Evolutionary conservation across 192 early-diverging fungal species (phyloP), one percentile per base, ranked within the genome.

Genomic region (Umbelopsis vinacea): DNA sequence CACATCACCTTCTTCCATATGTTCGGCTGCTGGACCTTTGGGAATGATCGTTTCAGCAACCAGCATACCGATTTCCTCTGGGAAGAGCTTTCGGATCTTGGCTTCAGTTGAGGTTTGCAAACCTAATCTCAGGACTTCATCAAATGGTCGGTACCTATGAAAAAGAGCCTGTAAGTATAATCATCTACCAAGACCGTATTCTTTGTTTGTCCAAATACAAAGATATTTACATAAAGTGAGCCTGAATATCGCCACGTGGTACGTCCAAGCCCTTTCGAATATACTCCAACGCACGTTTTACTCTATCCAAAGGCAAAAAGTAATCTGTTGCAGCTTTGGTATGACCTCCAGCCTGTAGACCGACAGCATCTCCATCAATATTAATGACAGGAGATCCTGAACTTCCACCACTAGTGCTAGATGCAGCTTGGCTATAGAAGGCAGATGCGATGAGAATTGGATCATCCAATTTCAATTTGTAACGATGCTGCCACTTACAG

Each of bases 231-330:
- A 83, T 69, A 68, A 90, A 92, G 75, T 91, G 90, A 2, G 85
- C 82, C 76, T 93, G 92, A 47, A 95, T 92, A 10, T 89, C 87
- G 15, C 93, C 93, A 38, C 93, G 79, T 22, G 83, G 73, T 5
- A 89, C 85, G 14, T 57, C 54, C 66, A 76, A 67, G 37, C 81
- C 85, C 50, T 76, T 54, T 69, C 85, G 86, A 68, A 91, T 75
- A 71, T 78, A 78, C 5, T 76, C 75, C 23, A 91, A 71, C 35
- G 89, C 89, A 40, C 89, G 78, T 46, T 81, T 82, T 35, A 91
- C 89, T 46, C 93, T 85, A 71, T 93, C 91, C 43, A 95, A 72
- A 11, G 93, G 93, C 37, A 95, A 90, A 74, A 94, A 95, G 84
- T 92, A 95, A 79, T 94, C 91, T 1, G 93, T 94, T 21, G 92